Evolutionary conservation across 2,329 filamentous ascomycete species (phyloP), one percentile per base, ranked within the genome.

Genomic region (Talaromyces sp.): DNA sequence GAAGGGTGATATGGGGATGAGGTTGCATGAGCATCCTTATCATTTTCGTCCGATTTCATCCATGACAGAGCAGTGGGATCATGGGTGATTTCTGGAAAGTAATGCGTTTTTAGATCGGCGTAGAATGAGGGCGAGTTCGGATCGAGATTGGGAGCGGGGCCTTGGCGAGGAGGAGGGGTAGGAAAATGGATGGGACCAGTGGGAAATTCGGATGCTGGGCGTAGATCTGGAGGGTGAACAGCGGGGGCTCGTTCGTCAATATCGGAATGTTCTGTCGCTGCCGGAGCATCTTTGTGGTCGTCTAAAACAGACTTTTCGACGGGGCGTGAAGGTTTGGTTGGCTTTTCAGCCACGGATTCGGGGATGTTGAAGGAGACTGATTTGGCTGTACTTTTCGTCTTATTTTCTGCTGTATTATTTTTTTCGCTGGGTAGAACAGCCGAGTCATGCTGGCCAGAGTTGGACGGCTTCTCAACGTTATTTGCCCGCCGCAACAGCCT

Each of bases 61-160:
- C 93, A 99, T 22, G 91, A 90, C 4, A 97, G 85, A 58, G 91
- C 89, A 62, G 88, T 87, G 0, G 93, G 92, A 74, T 97, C 91
- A 59, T 92, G 86, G 1, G 93, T 87, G 1, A 96, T 87, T 64
- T 87, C 85, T 13, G 95, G 93, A 76, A 97, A 99, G 83, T 96
- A 99, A 75, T 97, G 96, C 25, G 87, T 79, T 80, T 96, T 93
- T 6, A 99, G 85, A 61, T 91, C 88, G 54, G 85, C 78, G 62
- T 98, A 87, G 78, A 98, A 98, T 70, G 91, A 82, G 0, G 91
- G 88, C 62, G 93, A 91, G 42, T 85, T 81, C 0, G 93, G 92
- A 73, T 98, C 91, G 65, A 98, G 88, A 62, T 92, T 88, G 11
- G 90, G 89, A 70, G 77, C 75, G 2, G 82, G 74, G 25, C 81